A percentile compares a stretch with the other conserved stretches of the same genome.
phyloP scores from a whole-genome alignment of 441 rosid species.

The Gossypium laxum region DNA sequence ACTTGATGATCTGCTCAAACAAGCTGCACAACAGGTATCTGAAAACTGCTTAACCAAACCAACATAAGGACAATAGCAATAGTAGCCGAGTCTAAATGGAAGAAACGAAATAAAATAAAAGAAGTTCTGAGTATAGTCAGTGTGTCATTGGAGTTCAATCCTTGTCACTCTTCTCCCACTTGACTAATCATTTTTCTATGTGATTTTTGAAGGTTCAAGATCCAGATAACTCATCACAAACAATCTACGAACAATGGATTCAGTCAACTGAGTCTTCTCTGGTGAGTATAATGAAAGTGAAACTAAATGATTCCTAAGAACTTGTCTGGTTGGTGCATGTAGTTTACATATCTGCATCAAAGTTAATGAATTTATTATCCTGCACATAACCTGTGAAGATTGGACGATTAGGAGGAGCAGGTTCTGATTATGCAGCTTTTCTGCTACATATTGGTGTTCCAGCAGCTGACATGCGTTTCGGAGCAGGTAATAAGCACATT shows the following conservation, averaged over 20 bases:
- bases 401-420: slow-evolving; percentile 55
- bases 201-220: slow-evolving; percentile 50
- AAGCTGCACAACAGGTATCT: slow-evolving; percentile 58
- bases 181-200: neutral
- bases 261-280: slow-evolving; percentile 27
- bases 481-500: slow-evolving; percentile 37
- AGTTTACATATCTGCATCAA: neutral
- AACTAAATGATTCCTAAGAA: neutral
- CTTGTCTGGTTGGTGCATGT: neutral
- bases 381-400: slow-evolving; percentile 30
- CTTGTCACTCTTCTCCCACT: slow-evolving; percentile 1
- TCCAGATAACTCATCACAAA: slow-evolving; percentile 64
- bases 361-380: slow-evolving; percentile 7
- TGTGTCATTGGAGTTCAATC: slow-evolving; percentile 9
- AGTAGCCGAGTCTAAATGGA: neutral
- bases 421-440: slow-evolving; percentile 78
- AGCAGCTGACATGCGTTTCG: slow-evolving; percentile 45
- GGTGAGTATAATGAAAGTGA: slow-evolving; percentile 32
- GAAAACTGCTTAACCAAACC: neutral
- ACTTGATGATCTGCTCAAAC: slow-evolving; percentile 57
- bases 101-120: neutral
- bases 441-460: slow-evolving; percentile 76
- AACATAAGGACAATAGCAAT: neutral
- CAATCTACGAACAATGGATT: slow-evolving; percentile 59
- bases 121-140: neutral